Evolutionary conservation across 2,329 filamentous ascomycete genomes (phyloP).

Genomic region (Venturia pyrina): DNA sequence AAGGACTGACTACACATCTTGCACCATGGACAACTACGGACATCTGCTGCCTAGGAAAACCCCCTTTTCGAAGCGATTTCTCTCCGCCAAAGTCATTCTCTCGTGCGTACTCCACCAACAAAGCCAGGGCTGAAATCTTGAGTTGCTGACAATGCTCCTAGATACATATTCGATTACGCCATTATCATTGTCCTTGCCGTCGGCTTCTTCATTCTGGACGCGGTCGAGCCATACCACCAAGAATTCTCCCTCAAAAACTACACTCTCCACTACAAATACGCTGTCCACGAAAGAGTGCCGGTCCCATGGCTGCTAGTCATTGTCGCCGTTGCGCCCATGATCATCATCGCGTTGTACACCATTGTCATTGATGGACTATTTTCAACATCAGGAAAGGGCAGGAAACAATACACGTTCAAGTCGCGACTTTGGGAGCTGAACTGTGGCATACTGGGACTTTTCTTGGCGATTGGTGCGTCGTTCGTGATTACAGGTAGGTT

Average conservation of each 20-base stretch:
- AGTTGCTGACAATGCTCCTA: constrained; percentile 23
- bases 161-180: constrained; percentile 49
- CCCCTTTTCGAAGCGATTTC: constrained; percentile 43
- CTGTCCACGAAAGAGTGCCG: constrained; percentile 44
- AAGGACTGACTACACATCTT: not conserved
- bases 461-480: constrained; percentile 42
- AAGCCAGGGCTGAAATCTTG: not conserved
- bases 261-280: constrained; percentile 48
- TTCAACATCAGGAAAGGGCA: constrained; percentile 35
- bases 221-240: constrained; percentile 13
- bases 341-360: constrained; percentile 46
- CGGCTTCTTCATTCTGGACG: constrained; percentile 10
- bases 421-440: constrained; percentile 53
- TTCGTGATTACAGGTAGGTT: constrained; percentile 41
- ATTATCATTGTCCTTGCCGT: constrained; percentile 31
- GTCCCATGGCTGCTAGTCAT: constrained; percentile 40
- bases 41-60: constrained; percentile 28
- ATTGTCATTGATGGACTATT: constrained; percentile 49
- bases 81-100: constrained; percentile 40
- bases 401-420: constrained; percentile 39
- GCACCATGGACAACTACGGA: constrained; percentile 14
- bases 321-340: constrained; percentile 38
- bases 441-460: constrained; percentile 47
- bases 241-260: constrained; percentile 30
- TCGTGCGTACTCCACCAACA: constrained; percentile 32